Conservation (phyloP, 805 yeast genomes). For the Metschnikowia drakensbergensis region DNA sequence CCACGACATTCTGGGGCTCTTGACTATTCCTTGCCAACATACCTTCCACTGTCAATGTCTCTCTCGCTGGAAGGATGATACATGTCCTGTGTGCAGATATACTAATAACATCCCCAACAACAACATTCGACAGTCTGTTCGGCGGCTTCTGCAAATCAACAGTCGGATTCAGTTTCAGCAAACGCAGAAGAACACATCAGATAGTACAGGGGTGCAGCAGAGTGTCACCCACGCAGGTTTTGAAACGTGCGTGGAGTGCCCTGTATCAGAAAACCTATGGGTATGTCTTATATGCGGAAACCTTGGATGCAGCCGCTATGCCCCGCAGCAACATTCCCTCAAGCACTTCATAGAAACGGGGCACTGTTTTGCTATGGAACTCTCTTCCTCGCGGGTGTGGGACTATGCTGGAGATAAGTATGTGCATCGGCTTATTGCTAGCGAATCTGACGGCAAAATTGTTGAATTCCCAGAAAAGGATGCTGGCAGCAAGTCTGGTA, state of each 20-base stretch:
- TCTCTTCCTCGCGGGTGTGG: slow-evolving; percentile 84
- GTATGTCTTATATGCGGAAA: slow-evolving; percentile 87
- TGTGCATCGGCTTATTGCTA: slow-evolving; percentile 81
- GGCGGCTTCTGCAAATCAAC: slow-evolving; percentile 32
- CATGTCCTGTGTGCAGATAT: slow-evolving; percentile 88
- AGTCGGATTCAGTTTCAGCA: slow-evolving; percentile 19
- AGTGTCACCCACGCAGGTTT: not conserved
- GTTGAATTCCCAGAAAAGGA: slow-evolving; percentile 61
- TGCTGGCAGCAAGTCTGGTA: slow-evolving; percentile 2
- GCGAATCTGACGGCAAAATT: slow-evolving; percentile 83
- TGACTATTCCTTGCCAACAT: slow-evolving; percentile 90
- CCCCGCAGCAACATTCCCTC: slow-evolving; percentile 77
- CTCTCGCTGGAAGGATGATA: slow-evolving; percentile 83
- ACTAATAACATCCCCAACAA: slow-evolving; percentile 47
- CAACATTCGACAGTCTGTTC: slow-evolving; percentile 29
- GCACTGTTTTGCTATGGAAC: slow-evolving; percentile 90
- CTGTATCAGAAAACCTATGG: slow-evolving; percentile 66
- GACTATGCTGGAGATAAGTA: slow-evolving; percentile 89
- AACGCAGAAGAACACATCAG: slow-evolving; percentile 11
- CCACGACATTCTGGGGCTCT: slow-evolving; percentile 68
- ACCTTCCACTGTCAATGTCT: slow-evolving; percentile 88
- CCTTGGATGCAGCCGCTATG: slow-evolving; percentile 86
- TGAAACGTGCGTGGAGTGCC: slow-evolving; percentile 54
- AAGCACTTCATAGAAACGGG: slow-evolving; percentile 73
- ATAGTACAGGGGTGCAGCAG: slow-evolving; percentile 12